Percentiles rank a stretch among this genome's conserved stretches.
Evolutionary conservation across 2,329 filamentous ascomycete genomes (phyloP).

Genomic region (Periconia digitata): DNA sequence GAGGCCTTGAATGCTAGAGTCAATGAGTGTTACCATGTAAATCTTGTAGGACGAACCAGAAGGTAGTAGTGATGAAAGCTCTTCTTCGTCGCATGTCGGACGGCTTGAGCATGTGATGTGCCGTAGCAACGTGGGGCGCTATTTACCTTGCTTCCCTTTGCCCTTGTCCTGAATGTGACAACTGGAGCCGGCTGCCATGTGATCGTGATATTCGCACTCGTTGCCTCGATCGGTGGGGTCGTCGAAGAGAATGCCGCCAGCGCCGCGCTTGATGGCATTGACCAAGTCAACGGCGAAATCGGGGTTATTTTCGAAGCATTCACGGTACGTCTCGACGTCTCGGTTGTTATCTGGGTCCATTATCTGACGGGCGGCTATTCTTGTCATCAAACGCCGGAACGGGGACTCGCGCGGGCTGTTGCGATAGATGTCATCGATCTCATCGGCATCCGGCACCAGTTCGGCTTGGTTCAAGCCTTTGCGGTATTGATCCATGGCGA

Average conservation of each 20-base stretch:
- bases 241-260: constrained; percentile 54
- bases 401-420: constrained; percentile 48
- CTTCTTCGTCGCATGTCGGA: constrained; percentile 15
- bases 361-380: constrained; percentile 59
- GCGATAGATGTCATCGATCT: constrained; percentile 57
- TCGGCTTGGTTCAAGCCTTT: constrained; percentile 52
- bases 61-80: constrained; percentile 8
- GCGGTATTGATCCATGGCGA: constrained; percentile 58
- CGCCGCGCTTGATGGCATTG: constrained; percentile 53
- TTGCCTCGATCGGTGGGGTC: constrained; percentile 52
- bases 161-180: constrained; percentile 41
- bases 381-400: constrained; percentile 54
- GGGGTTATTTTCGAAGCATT: constrained; percentile 52
- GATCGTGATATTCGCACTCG: constrained; percentile 55
- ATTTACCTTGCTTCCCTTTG: constrained; percentile 42
- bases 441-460: constrained; percentile 57
- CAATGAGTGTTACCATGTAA: constrained; percentile 40
- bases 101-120: constrained; percentile 13
- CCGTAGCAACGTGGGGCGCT: constrained; percentile 8
- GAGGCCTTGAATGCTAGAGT: constrained; percentile 37
- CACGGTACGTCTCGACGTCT: constrained; percentile 52
- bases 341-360: constrained; percentile 57
- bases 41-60: constrained; percentile 21
- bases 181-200: constrained; percentile 45
- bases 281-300: constrained; percentile 58